Evolutionary conservation across 371 early-diverging fungal species (phyloP).

Genomic region (Syncephalis fuscata): DNA sequence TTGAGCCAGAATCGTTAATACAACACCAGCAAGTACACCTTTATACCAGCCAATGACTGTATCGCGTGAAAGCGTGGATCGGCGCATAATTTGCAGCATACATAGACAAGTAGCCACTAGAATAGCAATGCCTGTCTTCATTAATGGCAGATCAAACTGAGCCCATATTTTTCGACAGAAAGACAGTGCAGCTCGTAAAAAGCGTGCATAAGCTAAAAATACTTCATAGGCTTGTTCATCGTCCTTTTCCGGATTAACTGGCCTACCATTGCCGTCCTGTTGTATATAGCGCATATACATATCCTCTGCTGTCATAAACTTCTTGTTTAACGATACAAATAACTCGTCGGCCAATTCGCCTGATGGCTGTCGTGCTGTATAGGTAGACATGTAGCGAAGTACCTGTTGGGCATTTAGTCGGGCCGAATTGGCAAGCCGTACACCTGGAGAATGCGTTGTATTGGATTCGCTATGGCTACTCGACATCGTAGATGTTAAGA

Average conservation of each 20-base stretch:
- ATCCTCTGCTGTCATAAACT: slow-evolving; percentile 15
- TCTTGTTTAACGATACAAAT: slow-evolving; percentile 9
- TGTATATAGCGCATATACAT: slow-evolving; percentile 6
- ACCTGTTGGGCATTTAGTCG: slow-evolving; percentile 68
- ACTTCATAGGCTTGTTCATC: slow-evolving; percentile 11
- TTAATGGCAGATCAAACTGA: slow-evolving; percentile 63
- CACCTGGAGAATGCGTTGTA: slow-evolving; percentile 5
- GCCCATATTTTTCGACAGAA: slow-evolving; percentile 79
- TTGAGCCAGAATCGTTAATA: neutral
- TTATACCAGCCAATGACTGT: neutral
- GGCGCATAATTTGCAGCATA: slow-evolving; percentile 3
- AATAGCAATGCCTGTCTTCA: slow-evolving; percentile 35
- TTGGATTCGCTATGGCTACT: no score
- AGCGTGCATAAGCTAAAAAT: slow-evolving; percentile 31
- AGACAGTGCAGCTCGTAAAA: slow-evolving; percentile 41
- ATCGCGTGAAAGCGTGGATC: neutral
- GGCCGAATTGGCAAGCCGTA: slow-evolving; percentile 32
- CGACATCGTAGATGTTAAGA: slow-evolving; percentile 11
- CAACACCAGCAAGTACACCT: neutral
- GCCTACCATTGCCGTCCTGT: slow-evolving; percentile 5
- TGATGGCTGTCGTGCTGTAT: slow-evolving; percentile 14
- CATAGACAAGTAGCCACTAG: slow-evolving; percentile 14
- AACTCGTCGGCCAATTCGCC: slow-evolving; percentile 14
- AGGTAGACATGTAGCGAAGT: slow-evolving; percentile 40
- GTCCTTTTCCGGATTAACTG: no score